phyloP scores from a whole-genome alignment of 1,284 basidiomycete species.

The Clitocybe nebularis region DNA sequence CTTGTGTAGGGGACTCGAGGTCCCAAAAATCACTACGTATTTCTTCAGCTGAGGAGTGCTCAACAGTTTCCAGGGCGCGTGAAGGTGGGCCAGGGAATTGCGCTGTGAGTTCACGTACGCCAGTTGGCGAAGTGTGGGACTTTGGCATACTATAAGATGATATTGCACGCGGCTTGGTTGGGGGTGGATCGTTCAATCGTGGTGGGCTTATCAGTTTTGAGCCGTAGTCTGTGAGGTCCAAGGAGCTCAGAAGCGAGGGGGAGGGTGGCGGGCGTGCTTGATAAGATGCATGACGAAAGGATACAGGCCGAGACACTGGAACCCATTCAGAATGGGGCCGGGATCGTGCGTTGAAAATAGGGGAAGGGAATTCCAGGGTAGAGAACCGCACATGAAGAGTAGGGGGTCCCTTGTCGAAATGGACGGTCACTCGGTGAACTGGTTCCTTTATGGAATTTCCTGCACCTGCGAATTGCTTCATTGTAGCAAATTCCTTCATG shows the following conservation, averaged over 20 bases:
- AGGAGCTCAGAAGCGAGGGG: conserved; percentile 9
- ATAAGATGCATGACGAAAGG: conserved; percentile 6
- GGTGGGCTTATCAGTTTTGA: not conserved
- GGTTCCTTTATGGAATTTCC: conserved; percentile 17
- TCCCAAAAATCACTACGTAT: conserved; percentile 12
- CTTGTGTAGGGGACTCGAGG: not conserved
- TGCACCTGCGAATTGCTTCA: conserved; percentile 19
- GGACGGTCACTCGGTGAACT: conserved; percentile 52
- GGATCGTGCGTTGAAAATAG: conserved; percentile 28
- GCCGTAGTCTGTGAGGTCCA: conserved; percentile 7
- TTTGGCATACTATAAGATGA: conserved; percentile 19
- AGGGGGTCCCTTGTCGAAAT: conserved; percentile 48
- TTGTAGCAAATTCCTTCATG: conserved; percentile 14
- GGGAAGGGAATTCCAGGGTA: conserved; percentile 40
- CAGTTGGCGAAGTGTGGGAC: conserved; percentile 33
- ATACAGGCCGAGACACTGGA: conserved; percentile 13
- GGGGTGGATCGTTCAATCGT: conserved; percentile 2
- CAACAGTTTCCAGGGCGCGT: conserved; percentile 8
- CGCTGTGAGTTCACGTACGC: conserved; percentile 43
- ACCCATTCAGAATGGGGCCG: conserved; percentile 19
- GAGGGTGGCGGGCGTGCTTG: conserved; percentile 4
- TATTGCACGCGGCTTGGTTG: conserved; percentile 10
- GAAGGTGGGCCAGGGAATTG: conserved; percentile 51
- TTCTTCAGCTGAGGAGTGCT: conserved; percentile 3
- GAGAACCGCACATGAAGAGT: conserved; percentile 62